A percentile compares a stretch with the other conserved stretches of the same genome.
These are phyloP conservation scores for Phyllostachys edulis DNA, from an alignment of 176 grass and related monocot species.

Conservation along the genomic window DNA sequence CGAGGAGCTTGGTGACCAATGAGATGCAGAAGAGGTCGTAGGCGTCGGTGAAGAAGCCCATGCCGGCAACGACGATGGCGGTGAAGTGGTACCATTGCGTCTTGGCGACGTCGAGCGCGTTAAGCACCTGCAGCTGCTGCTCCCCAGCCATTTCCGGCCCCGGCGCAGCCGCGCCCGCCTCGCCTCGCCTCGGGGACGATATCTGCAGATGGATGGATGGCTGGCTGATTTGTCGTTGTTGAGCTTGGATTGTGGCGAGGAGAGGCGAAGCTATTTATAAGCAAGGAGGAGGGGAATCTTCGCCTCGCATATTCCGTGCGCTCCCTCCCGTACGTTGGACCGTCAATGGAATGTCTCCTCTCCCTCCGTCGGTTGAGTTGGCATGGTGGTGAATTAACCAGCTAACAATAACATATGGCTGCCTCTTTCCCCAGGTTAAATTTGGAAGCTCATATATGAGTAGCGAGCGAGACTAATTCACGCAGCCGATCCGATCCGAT, in stretches of 20 bases:
- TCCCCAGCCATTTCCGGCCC: conserved; percentile 32
- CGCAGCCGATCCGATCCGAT: no score
- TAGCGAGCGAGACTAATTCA: no score
- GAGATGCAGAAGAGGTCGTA: conserved; percentile 73
- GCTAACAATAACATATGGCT: no score
- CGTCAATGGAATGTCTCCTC: not conserved
- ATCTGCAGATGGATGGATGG: not conserved
- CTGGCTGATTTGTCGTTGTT: not conserved
- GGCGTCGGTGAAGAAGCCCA: conserved; percentile 89
- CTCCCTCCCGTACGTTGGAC: not conserved
- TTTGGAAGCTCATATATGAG: no score
- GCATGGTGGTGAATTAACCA: no score
- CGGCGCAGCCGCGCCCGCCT: not conserved
- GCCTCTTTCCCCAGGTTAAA: no score
- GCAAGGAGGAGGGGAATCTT: not conserved
- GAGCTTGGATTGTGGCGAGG: not conserved
- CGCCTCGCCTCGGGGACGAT: not conserved
- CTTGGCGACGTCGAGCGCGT: conserved; percentile 59
- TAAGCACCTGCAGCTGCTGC: conserved; percentile 54
- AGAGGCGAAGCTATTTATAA: not conserved
- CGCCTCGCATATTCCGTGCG: not conserved
- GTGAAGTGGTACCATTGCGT: conserved; percentile 87
- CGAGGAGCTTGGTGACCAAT: conserved; percentile 79
- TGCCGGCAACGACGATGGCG: conserved; percentile 70
- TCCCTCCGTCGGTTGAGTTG: no score